Conservation (phyloP, 73 alveolate genomes). For the Paraurostyla sp. region DNA sequence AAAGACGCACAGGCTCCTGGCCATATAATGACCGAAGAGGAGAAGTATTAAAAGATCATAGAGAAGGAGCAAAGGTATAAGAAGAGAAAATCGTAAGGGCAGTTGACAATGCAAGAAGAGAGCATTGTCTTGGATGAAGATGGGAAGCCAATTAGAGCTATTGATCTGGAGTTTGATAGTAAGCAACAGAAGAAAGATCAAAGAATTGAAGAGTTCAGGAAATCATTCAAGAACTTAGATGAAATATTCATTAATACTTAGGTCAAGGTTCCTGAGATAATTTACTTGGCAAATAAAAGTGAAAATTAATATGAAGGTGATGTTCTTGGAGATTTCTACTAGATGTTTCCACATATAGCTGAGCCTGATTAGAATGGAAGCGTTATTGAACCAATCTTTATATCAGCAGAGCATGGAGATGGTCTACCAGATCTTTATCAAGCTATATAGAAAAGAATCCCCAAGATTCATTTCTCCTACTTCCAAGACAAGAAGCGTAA, state of each 20-base stretch:
- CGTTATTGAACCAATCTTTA: constrained; percentile 79
- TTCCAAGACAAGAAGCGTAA: constrained; percentile 66
- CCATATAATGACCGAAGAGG: constrained; percentile 14
- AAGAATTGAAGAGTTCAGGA: constrained; percentile 38
- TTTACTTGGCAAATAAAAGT: constrained; percentile 79
- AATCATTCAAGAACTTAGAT: constrained; percentile 31
- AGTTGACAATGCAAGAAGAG: background rate
- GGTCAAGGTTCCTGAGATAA: constrained; percentile 62
- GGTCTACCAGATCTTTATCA: constrained; percentile 84
- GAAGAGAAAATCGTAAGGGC: background rate
- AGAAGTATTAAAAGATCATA: constrained; percentile 1
- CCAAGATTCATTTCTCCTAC: constrained; percentile 62
- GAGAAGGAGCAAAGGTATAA: background rate
- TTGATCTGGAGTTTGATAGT: constrained; percentile 7
- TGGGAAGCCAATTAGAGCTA: background rate
- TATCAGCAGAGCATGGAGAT: constrained; percentile 92
- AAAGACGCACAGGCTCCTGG: background rate
- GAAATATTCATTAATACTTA: constrained; percentile 28
- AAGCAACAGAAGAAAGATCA: background rate
- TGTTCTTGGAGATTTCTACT: constrained; percentile 73
- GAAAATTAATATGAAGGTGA: constrained; percentile 88
- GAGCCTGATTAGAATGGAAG: constrained; percentile 27
- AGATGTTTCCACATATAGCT: constrained; percentile 61
- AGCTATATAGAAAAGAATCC: constrained; percentile 73
- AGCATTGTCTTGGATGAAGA: background rate